A percentile compares a stretch with the other conserved stretches of the same genome.
Evolutionary conservation across 129 eudicot species (phyloP).

Genomic region (Oenanthe sinensis): DNA sequence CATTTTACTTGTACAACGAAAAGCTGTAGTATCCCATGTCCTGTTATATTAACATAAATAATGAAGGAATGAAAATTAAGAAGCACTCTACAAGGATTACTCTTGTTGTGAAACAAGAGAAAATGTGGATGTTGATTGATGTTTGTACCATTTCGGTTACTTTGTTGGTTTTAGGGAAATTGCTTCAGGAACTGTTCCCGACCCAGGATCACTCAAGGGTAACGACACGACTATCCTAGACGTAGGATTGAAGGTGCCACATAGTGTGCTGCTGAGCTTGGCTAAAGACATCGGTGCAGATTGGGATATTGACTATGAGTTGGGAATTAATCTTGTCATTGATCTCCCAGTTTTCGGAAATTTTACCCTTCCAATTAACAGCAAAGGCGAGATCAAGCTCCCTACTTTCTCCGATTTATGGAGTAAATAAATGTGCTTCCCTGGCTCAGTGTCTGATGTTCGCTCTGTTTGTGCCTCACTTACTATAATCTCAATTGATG

Average conservation of each 20-base stretch:
- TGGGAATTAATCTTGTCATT: slow-evolving; percentile 29
- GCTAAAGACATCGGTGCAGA: slow-evolving; percentile 60
- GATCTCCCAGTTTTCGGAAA: slow-evolving; percentile 80
- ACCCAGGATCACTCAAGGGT: slow-evolving; percentile 77
- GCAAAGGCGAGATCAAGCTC: slow-evolving; percentile 71
- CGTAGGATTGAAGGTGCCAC: slow-evolving; percentile 64
- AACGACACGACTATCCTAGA: slow-evolving; percentile 48
- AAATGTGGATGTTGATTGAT: background rate
- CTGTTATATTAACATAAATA: background rate
- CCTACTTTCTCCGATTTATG: slow-evolving; percentile 34
- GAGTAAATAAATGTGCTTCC: background rate
- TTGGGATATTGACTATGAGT: slow-evolving; percentile 84
- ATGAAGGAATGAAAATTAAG: background rate
- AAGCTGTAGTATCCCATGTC: background rate
- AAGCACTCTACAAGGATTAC: background rate
- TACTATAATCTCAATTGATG: background rate
- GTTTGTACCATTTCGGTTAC: background rate
- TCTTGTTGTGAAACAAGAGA: background rate
- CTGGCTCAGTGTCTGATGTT: background rate
- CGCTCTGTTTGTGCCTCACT: background rate
- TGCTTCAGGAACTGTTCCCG: slow-evolving; percentile 65
- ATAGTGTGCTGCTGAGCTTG: slow-evolving; percentile 53
- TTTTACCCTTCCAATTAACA: slow-evolving; percentile 48
- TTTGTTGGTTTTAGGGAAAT: slow-evolving; percentile 35
- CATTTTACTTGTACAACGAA: background rate